Base-by-base conservation (phyloP, 2,329 filamentous ascomycete species). In the Pestalotiopsis sp. region DNA sequence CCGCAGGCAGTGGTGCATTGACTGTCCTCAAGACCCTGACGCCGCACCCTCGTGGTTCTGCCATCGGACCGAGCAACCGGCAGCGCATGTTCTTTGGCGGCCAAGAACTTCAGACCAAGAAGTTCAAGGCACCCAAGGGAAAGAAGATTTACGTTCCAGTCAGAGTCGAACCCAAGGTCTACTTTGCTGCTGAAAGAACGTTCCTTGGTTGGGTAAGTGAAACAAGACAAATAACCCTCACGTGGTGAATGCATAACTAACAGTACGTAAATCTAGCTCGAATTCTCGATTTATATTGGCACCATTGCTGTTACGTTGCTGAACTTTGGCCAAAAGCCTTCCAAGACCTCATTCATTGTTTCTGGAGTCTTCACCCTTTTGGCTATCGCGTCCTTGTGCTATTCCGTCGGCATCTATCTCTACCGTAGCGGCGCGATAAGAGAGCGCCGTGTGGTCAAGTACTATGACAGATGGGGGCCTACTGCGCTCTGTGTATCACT, bases 81-180 rank as follows among this genome's bases (percentile, higher is more conserved):
- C 81, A 84, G 49, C 79, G 84, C 70, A 81, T 84, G 75, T 82
- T 89, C 12, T 88, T 90, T 52, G 87, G 87, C 6, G 76, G 80
- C 64, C 81, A 86, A 75, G 74, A 90, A 81, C 85, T 91, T 31
- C 84, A 87, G 71, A 84, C 79, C 38, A 88, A 85, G 79, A 85
- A 82, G 73, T 89, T 94, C 83, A 91, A 90, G 78, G 92, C 93
- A 9, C 93, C 93, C 13, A 91, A 89, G 79, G 93, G 93, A 66
- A 95, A 95, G 88, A 93, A 93, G 79, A 98, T 99, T 69, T 95
- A 98, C 76, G 96, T 99, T 27, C 95, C 95, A 14, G 92, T 98
- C 67, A 91, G 96, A 63, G 95, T 99, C 41, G 96, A 99, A 81
- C 96, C 96, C 41, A 99, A 99, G 82, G 96, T 99, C 64, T 97